These are phyloP conservation scores for Lotus japonicus DNA, from an alignment of 306 rosid species.

Conservation along the genomic window DNA sequence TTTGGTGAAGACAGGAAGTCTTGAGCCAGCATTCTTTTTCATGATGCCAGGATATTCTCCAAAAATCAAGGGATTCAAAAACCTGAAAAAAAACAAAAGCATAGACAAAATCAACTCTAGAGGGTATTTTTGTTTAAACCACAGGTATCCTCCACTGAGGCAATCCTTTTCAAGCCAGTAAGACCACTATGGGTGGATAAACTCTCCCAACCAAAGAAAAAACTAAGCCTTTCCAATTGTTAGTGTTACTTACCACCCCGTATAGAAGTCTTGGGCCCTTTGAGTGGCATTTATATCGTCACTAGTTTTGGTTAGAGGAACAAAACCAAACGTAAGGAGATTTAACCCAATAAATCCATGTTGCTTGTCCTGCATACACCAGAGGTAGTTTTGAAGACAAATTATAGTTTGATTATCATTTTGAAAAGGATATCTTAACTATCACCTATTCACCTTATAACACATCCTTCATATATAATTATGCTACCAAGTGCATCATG, in stretches of 20 bases:
- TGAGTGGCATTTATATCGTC: slow-evolving; percentile 45
- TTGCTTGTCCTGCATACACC: slow-evolving; percentile 43
- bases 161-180: too few species aligned
- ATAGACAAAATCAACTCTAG: neutral
- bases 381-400: too few species aligned
- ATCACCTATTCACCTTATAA: neutral
- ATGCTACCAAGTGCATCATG: neutral
- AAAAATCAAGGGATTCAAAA: slow-evolving; percentile 47
- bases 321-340: slow-evolving; percentile 19
- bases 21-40: slow-evolving; percentile 50
- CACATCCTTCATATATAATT: too few species aligned
- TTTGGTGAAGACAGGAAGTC: slow-evolving; percentile 46
- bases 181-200: too few species aligned
- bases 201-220: neutral
- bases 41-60: slow-evolving; percentile 59
- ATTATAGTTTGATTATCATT: too few species aligned
- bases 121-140: too few species aligned
- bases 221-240: neutral
- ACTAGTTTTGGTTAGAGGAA: slow-evolving; percentile 38
- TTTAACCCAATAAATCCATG: slow-evolving; percentile 55
- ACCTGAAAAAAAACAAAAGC: slow-evolving; percentile 26
- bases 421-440: neutral
- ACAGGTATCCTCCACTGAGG: too few species aligned
- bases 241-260: slow-evolving; percentile 45
- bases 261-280: slow-evolving; percentile 40